Base-by-base conservation (phyloP, 371 early-diverging fungal species). In the Gilbertella persicaria region DNA sequence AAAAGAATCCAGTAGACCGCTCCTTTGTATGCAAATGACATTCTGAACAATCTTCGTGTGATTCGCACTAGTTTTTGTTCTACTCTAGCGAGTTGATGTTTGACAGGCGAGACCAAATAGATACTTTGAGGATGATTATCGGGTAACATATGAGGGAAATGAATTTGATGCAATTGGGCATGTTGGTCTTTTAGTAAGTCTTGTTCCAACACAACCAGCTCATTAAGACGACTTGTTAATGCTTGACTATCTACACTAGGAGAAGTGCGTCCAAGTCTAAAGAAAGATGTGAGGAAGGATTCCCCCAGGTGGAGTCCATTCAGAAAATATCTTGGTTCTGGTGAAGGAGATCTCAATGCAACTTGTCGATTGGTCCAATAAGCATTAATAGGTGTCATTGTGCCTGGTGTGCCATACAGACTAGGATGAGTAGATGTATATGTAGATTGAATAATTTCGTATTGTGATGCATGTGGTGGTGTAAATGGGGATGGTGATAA, bases 141-240 rank as follows among this genome's bases (percentile, higher is more conserved):
- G 2, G 75, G 75, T 43, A 75, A 28, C 49, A 75, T 52, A 28
- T 75, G 75, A 14, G 75, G 75, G 44, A 71, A 75, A 52, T 75
- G 72, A 4, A 62, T 51, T 24, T 44, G 16, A 0, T 29, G 16
- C 5, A 29, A 44, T 16, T 55, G 42, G n/a, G 25, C 10, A 13
- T 48, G 23, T 21, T 23, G 6, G 25, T 46, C 47, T 9, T 43
- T 42, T 16, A 53, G 4, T 20, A 42, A 24, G 7, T 55, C 53
- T 5, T 45, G 45, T 10, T 53, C 58, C 0, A 19, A 16, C 16
- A 38, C 16, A 10, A 49, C 21, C 7, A 59, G 23, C 33, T 60
- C 54, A 3, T 53, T 55, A n/a, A 60, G 30, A 25, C 60, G 35
- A 20, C 45, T 49, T 1, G 50, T 39, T 28, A 60, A 23, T 20